phyloP scores from a whole-genome alignment of 768 basidiomycete species.

The Pleurotus pulmonarius region DNA sequence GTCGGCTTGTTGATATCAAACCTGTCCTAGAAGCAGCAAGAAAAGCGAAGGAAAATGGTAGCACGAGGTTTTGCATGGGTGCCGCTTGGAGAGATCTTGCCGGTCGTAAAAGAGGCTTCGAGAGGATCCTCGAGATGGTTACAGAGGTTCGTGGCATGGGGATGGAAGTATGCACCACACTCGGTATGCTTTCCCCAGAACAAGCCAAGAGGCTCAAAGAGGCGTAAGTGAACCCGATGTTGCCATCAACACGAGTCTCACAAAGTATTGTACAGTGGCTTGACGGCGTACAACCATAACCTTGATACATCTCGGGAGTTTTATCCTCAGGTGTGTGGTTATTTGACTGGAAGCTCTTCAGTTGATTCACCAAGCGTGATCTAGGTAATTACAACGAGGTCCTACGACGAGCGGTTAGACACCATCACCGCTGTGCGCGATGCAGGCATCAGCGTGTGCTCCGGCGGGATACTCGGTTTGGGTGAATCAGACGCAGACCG shows the following conservation, averaged over 20 bases:
- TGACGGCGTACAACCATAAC: conserved; percentile 99
- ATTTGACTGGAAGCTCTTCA: background rate
- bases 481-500: conserved; percentile 90
- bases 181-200: conserved; percentile 94
- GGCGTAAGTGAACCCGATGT: conserved; percentile 53
- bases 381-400: conserved; percentile 92
- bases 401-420: conserved; percentile 88
- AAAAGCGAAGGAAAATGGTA: conserved; percentile 93
- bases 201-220: conserved; percentile 91
- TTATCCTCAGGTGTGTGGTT: conserved; percentile 72
- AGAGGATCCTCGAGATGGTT: conserved; percentile 92
- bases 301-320: conserved; percentile 96
- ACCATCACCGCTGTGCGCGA: conserved; percentile 90
- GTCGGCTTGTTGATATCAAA: conserved; percentile 81
- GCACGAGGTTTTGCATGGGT: conserved; percentile 98
- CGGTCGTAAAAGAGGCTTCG: conserved; percentile 90
- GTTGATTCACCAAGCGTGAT: conserved; percentile 7
- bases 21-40: conserved; percentile 92
- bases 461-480: conserved; percentile 92
- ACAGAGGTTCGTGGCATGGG: conserved; percentile 87
- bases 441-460: conserved; percentile 96
- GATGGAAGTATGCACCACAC: conserved; percentile 99
- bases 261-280: conserved; percentile 47
- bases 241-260: conserved; percentile 8
- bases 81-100: conserved; percentile 96